phyloP scores from a whole-genome alignment of 352 stramenopile species.

The Phytophthora podocarpi region DNA sequence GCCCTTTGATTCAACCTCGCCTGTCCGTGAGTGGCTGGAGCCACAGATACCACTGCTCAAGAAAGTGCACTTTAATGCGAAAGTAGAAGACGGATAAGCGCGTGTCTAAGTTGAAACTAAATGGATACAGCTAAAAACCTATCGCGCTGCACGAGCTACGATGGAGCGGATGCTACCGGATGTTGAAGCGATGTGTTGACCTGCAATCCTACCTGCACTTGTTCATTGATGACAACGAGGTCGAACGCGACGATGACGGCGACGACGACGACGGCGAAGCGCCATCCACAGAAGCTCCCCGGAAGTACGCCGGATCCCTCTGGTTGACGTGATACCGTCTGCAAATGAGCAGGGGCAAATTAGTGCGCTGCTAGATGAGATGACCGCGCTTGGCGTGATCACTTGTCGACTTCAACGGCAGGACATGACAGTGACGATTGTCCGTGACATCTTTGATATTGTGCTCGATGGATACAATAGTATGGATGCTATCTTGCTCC shows the following conservation, averaged over 20 bases:
- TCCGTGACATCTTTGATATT: not conserved
- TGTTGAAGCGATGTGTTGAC: not conserved
- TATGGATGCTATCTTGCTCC: not conserved
- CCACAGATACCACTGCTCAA: not conserved
- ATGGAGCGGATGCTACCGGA: not conserved
- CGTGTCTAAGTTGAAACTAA: not conserved
- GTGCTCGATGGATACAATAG: not conserved
- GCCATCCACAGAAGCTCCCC: not conserved
- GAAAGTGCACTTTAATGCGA: not conserved
- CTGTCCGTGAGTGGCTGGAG: not conserved
- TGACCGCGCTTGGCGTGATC: not conserved
- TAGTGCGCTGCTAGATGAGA: not conserved
- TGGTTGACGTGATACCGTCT: not conserved
- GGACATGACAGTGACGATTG: not conserved
- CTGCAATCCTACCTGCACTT: not conserved
- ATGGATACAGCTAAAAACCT: not conserved
- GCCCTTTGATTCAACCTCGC: conserved; percentile 15
- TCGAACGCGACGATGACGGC: not conserved
- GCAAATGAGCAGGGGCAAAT: not conserved
- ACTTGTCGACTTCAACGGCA: not conserved
- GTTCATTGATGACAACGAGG: not conserved
- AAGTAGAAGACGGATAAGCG: too few relatives aligned
- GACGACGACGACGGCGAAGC: not conserved
- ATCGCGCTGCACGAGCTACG: too few relatives aligned
- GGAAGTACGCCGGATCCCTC: not conserved